phyloP scores from a whole-genome alignment of 768 basidiomycete genomes.

The Lactarius vividus region DNA sequence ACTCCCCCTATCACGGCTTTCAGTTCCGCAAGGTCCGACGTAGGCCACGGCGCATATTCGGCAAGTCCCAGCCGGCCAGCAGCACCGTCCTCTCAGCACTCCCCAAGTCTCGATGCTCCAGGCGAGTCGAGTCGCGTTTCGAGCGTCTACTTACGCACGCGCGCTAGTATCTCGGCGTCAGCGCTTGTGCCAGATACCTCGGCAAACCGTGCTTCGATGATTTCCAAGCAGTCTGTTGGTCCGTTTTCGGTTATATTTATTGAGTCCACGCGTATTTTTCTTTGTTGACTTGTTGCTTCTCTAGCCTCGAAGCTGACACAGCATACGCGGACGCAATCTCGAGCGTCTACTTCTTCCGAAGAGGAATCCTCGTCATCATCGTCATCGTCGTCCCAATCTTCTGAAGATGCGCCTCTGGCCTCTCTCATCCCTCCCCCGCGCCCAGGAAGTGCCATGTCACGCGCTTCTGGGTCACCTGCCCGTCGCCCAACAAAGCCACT shows the following conservation, averaged over 20 bases:
- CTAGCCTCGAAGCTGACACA: slow-evolving; percentile 1
- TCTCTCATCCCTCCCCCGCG: slow-evolving; percentile 58
- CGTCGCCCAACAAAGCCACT: slow-evolving; percentile 44
- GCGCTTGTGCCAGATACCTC: slow-evolving; percentile 52
- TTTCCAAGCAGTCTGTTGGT: slow-evolving; percentile 23
- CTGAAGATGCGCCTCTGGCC: slow-evolving; percentile 63
- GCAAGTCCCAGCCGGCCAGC: neutral
- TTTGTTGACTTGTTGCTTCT: neutral
- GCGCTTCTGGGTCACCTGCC: slow-evolving; percentile 27
- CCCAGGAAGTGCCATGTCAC: slow-evolving; percentile 56
- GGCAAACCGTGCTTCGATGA: slow-evolving; percentile 47
- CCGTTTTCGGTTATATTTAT: neutral
- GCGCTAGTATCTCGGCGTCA: slow-evolving; percentile 58
- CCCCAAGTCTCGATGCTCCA: slow-evolving; percentile 5
- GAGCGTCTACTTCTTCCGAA: slow-evolving; percentile 29
- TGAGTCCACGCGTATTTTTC: neutral
- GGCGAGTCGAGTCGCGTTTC: slow-evolving; percentile 10
- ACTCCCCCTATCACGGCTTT: slow-evolving; percentile 7
- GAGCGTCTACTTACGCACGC: slow-evolving; percentile 36
- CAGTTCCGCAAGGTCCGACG: slow-evolving; percentile 12
- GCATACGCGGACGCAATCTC: slow-evolving; percentile 26
- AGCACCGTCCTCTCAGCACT: neutral
- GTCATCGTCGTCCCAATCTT: slow-evolving; percentile 38
- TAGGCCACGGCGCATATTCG: slow-evolving; percentile 20
- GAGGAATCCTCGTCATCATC: slow-evolving; percentile 24